Base-by-base conservation (phyloP, 176 grass and related monocot species). In the Avena insularis region DNA sequence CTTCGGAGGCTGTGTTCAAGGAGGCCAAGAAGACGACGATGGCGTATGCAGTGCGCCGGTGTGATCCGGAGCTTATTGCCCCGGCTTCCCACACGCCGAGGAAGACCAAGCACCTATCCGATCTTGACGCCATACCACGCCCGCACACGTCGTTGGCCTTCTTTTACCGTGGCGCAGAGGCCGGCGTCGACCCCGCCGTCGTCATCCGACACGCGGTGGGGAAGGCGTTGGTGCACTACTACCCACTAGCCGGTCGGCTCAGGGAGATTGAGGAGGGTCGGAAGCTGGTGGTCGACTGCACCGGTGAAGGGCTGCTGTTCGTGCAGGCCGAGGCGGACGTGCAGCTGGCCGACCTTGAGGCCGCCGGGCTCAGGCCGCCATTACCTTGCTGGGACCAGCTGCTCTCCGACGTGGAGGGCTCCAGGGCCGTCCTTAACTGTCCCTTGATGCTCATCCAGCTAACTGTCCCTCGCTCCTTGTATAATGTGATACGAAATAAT, bases 231-330 rank as follows among this genome's bases (percentile, higher is more conserved):
- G 93, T 92, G 47, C 86, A 65, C n/a, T 92, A 90, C 78, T 91
- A 94, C 79, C 92, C 92, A 23, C 71, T 91, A 7, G 89, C 89
- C 6, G 92, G 89, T 1, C 79, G 89, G 12, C 33, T 91, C 50
- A 31, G 86, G 12, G 89, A 93, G 69, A 51, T 31, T 6, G 75
- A 19, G n/a, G n/a, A n/a, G 0, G n/a, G 33, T 35, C 33, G 69
- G 25, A 91, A 89, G 78, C 83, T 93, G 4, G 92, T 85, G 5
- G 89, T 94, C 0, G 86, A 91, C 57, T 94, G 89, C 83, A 82
- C 79, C 70, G 86, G 83, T 21, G 86, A 89, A 55, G 92, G 89
- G 9, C 64, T 84, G 3, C 0, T 89, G 83, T 87, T 91, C 27
- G 86, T 87, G 2, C 86, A 91, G 86, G 92, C 92, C 27, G 89